Evolutionary conservation across 2,329 filamentous ascomycete species (phyloP), one percentile per base, ranked within the genome.

Genomic region (Cytospora paraplurivora): DNA sequence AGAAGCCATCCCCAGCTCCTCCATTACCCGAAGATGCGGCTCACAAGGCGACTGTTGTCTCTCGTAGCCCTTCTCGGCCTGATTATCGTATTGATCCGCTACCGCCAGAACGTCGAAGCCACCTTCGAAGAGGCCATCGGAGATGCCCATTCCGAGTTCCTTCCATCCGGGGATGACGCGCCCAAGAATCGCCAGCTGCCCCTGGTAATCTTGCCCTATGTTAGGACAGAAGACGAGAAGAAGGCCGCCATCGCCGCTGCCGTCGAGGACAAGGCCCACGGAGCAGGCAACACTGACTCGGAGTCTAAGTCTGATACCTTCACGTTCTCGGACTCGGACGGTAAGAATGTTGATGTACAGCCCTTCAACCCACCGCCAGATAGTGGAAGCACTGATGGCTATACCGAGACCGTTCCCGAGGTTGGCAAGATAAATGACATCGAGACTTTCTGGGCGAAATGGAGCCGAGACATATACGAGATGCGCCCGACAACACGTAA

Each of bases 71-170:
- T 66, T 15, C 38, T 59, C 35, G 41, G 56, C 64, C 51, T 62
- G n/a, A 51, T 66, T 51, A 38, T 63, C 53, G 56, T 66, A 38
- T 27, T 66, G 37, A 19, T 66, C 44, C 61, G 64, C 17, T 66
- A 66, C 51, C 64, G 61, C 34, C 61, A 50, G 61, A 66, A 55
- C 38, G 64, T 66, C 54, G 61, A 66, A 57, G 53, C 38, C 38
- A 63, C 64, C 34, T 61, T 66, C 61, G 62, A 63, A 54, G 64
- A 66, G 33, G 62, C 62, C 52, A 63, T 62, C 61, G 55, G 53
- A n/a, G 64, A 66, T 19, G 64, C 55, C 19, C 55, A 59, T n/a
- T 62, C 64, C 15, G 62, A 63, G 37, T 59, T 57, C 52, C 58
- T 63, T 37, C 61, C 64, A 27, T 49, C 54, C 27, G 59, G 64